Percentiles rank a stretch among this genome's conserved stretches.
phyloP scores from a whole-genome alignment of 2,329 filamentous ascomycete genomes.

The Aphanoascus verrucosus region DNA sequence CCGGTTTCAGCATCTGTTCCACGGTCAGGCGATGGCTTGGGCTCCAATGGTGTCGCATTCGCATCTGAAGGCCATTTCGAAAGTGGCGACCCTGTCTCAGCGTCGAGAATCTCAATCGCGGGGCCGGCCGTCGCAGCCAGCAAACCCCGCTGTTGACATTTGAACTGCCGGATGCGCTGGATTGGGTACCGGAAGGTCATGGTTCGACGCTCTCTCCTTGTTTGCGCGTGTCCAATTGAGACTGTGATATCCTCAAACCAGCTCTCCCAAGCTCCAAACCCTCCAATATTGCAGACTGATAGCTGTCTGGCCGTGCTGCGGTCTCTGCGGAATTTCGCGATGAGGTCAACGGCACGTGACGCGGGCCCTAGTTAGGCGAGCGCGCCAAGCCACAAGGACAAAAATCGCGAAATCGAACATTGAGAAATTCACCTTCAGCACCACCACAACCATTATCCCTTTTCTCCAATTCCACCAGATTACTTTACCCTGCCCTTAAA shows the following conservation, averaged over 20 bases:
- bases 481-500: conserved; percentile 78
- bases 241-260: not conserved
- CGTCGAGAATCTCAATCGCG: conserved; percentile 56
- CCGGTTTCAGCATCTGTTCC: conserved; percentile 14
- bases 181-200: conserved; percentile 46
- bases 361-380: conserved; percentile 27
- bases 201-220: not conserved
- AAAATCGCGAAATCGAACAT: conserved; percentile 17
- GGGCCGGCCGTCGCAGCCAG: conserved; percentile 66
- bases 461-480: conserved; percentile 17
- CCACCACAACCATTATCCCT: conserved; percentile 21
- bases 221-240: not conserved
- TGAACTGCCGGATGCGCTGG: conserved; percentile 46
- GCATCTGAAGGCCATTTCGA: conserved; percentile 46
- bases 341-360: not conserved
- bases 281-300: not conserved
- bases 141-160: conserved; percentile 31
- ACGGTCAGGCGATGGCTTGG: not conserved
- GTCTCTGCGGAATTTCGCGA: not conserved
- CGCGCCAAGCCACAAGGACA: conserved; percentile 24
- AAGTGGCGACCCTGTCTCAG: conserved; percentile 48
- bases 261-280: not conserved
- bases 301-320: not conserved
- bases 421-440: conserved; percentile 19
- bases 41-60: not conserved